Base-by-base conservation (phyloP, 257 asterid genomes). In the Przewalskia tangutica region DNA sequence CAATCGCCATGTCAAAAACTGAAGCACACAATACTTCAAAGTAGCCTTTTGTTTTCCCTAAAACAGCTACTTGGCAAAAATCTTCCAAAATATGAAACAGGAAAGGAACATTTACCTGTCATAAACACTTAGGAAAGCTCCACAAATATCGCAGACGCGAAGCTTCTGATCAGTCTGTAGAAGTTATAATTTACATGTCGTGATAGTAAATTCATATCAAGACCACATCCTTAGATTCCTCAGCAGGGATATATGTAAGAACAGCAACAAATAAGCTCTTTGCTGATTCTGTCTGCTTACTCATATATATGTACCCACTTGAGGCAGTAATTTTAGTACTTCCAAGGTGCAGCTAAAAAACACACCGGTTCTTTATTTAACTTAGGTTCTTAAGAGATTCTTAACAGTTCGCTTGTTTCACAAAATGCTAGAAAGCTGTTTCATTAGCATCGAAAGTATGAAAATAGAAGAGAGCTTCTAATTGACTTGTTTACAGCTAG, bases 61-160 rank as follows among this genome's bases (percentile, higher is more conserved):
- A 84, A 70, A 77, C 71, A 79, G 78, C 81, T 64, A 64, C 66
- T 50, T n/a, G 70, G 82, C 81, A 17, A 65, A 27, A 79, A 50
- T 34, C 40, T 18, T 66, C 36, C 46, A 2, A 77, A 59, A 84
- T 40, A 23, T 7, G 64, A 5, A 55, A 78, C 46, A 83, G 46
- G 23, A 40, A 81, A 67, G 77, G 48, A 87, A 62, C 67, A 73
- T 83, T 81, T 85, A 93, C 98, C 97, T 93, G 92, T 93, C 98
- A 90, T 93, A 93, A 81, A 93, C 93, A 87, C 98, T 94, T 91
- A 94, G 85, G 89, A 94, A 94, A 66, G 98, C 98, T 83, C 98
- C 98, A 87, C 98, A 94, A 64, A 93, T 95, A 95, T 95, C 99
- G 83, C 99, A 94, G 78, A 95, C 98, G 71, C 99, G 99, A 75